Evolutionary conservation across 1,139 yeast genomes (phyloP), one percentile per base, ranked within the genome.

Genomic region (Saccharomyces hybrid): DNA sequence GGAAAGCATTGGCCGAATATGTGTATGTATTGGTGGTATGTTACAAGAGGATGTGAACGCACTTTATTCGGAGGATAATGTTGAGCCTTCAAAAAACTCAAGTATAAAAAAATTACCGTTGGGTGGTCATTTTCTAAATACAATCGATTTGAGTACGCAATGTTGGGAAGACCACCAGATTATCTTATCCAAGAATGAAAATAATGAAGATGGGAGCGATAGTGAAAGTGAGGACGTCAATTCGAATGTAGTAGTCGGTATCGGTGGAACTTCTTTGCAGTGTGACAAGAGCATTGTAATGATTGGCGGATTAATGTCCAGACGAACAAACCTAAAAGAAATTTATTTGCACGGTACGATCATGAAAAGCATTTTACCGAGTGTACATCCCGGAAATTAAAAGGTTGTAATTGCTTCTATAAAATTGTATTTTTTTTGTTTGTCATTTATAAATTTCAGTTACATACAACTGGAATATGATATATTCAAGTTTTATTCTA

Each of bases 1-100:
- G 57, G 54, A 55, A 3, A 55, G 54, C n/a, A 56, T 59, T 23
- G 67, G 68, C 16, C 58, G 60, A 32, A 53, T 57, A 25, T 58
- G 63, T 7, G 56, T 64, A 3, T 55, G 61, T 30, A 50, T 65
- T 8, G 71, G 71, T 23, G 72, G 72, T 1, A 49, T 68, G 53
- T 56, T 57, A 25, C 66, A 65, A 50, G 54, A 56, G 5, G 71
- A 67, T 52, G 63, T 67, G 14, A 59, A 65, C 47, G 31, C 48
- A 13, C 47, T 62, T 23, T 56, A 50, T 41, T 47, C 49, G 13
- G 55, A 46, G 28, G 47, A 49, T 23, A 4, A 13, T 6, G 48
- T 8, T 25, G 49, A 50, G 14, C 31, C 25, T 42, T 14, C 49
- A 6, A 25, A 46, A 46, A 54, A 49, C 3, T 25, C 11, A 11